Evolutionary conservation across 805 yeast genomes (phyloP).

Genomic region (Teunomyces lycoperdinae): DNA sequence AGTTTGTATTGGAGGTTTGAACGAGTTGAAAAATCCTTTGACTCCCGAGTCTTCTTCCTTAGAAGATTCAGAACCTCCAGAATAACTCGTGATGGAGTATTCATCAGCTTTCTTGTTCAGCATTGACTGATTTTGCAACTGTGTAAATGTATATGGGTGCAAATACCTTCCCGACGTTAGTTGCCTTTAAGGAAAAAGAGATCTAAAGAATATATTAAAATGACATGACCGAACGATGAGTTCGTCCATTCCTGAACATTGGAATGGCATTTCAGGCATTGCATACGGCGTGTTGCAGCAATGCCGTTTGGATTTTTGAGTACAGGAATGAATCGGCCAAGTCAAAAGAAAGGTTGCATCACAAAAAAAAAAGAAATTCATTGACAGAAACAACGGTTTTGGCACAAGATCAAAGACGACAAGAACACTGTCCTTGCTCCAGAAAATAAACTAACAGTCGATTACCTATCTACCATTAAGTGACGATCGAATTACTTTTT

Average conservation of each 20-base stretch:
- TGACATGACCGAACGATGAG: slow-evolving; percentile 4
- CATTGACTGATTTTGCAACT: slow-evolving; percentile 2
- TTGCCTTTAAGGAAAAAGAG: neutral
- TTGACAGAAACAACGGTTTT: too few species aligned
- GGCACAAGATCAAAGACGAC: too few species aligned
- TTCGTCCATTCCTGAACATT: neutral
- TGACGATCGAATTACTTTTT: too few species aligned
- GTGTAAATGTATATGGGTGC: neutral
- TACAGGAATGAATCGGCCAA: neutral
- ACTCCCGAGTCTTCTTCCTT: neutral
- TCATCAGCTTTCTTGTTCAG: slow-evolving; percentile 4
- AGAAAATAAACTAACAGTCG: too few species aligned
- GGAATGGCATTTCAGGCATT: neutral
- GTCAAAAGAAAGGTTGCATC: too few species aligned
- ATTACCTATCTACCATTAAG: too few species aligned
- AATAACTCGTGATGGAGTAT: slow-evolving; percentile 1
- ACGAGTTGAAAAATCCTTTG: slow-evolving; percentile 5
- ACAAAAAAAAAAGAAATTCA: neutral
- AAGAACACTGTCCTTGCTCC: too few species aligned
- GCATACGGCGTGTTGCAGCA: neutral
- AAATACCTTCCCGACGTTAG: neutral
- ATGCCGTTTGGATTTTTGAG: neutral
- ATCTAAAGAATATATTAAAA: neutral
- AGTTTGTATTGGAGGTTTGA: slow-evolving; percentile 6
- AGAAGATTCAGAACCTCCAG: neutral